Evolutionary conservation across 768 basidiomycete genomes (phyloP), one percentile per base, ranked within the genome.

Genomic region (Lepiota venenata): DNA sequence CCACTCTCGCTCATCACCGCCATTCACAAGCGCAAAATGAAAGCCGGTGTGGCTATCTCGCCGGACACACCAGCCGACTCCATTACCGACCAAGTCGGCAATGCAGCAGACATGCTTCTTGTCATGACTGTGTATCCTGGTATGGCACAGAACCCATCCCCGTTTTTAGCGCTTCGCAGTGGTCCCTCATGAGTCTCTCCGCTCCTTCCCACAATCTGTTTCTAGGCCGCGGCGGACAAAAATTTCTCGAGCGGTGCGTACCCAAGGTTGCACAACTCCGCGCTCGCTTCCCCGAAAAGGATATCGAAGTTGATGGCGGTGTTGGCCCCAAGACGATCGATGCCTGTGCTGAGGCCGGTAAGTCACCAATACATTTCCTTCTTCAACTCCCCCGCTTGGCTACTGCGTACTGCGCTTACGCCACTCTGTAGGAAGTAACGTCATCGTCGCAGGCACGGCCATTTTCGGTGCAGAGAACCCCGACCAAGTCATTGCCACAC

Each of bases 51-150:
- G 27, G 97, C 97, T 35, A 96, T 99, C 62, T 98, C 95, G 5
- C 97, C 97, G 0, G 89, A 93, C 63, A 98, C 97, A 0, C 91
- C 91, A 10, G 88, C 93, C 20, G 78, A 83, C 2, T 88, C 85
- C 39, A 94, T 99, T 67, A 88, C 93, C 47, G 86, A 95, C 65
- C 84, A 84, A 45, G 77, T 98, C 45, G 96, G 78, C n/a, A 63
- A 83, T 11, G 82, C 81, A 4, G 93, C 88, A 4, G 95, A 98
- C 67, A 92, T 98, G 91, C 80, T 98, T 32, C 84, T 98, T 57
- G 95, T 98, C 62, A 98, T 98, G 96, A 98, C 96, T 8, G 95
- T 99, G 21, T 87, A 92, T 65, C 96, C 95, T 42, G 96, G 90
- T 88, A 59, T 46, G 64, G 22, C 22, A 45, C 21, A 45, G 21